phyloP scores from a whole-genome alignment of 2,329 filamentous ascomycete species.

The Hypoxylon sp. region DNA sequence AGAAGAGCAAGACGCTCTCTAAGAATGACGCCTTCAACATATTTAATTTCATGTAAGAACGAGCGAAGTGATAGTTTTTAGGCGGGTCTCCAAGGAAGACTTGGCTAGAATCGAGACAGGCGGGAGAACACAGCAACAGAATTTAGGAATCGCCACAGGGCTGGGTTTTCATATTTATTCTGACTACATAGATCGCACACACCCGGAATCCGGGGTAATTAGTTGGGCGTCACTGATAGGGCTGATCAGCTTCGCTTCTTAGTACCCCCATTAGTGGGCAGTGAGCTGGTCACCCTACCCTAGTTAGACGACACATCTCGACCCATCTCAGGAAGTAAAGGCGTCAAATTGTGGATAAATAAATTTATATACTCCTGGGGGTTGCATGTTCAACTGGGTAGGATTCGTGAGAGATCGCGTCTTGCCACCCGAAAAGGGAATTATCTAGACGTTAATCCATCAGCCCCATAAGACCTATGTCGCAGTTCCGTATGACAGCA shows the following conservation, averaged over 20 bases:
- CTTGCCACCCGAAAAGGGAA: slow-evolving; percentile 37
- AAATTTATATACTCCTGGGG: slow-evolving; percentile 1
- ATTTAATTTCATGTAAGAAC: slow-evolving; percentile 8
- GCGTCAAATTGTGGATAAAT: slow-evolving; percentile 5
- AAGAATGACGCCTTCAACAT: slow-evolving; percentile 26
- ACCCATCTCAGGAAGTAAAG: slow-evolving; percentile 1
- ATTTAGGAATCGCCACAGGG: background rate
- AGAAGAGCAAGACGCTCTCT: slow-evolving; percentile 16
- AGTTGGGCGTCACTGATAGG: slow-evolving; percentile 10
- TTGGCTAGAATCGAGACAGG: slow-evolving; percentile 4
- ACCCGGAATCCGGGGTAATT: slow-evolving; percentile 15
- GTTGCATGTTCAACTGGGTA: slow-evolving; percentile 15
- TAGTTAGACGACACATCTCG: slow-evolving; percentile 13
- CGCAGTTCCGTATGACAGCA: slow-evolving; percentile 2
- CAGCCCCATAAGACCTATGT: background rate
- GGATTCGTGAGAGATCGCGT: slow-evolving; percentile 27
- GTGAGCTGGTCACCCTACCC: background rate
- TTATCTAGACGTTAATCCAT: slow-evolving; percentile 15
- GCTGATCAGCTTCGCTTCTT: slow-evolving; percentile 22
- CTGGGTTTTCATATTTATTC: slow-evolving; percentile 24
- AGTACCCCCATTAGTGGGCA: background rate
- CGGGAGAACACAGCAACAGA: slow-evolving; percentile 13
- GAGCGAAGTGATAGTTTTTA: slow-evolving; percentile 20
- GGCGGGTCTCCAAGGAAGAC: slow-evolving; percentile 5
- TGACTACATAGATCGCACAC: background rate